These are phyloP conservation scores for Cucumis cinereus DNA, from an alignment of 306 rosid species.

Conservation along the genomic window DNA sequence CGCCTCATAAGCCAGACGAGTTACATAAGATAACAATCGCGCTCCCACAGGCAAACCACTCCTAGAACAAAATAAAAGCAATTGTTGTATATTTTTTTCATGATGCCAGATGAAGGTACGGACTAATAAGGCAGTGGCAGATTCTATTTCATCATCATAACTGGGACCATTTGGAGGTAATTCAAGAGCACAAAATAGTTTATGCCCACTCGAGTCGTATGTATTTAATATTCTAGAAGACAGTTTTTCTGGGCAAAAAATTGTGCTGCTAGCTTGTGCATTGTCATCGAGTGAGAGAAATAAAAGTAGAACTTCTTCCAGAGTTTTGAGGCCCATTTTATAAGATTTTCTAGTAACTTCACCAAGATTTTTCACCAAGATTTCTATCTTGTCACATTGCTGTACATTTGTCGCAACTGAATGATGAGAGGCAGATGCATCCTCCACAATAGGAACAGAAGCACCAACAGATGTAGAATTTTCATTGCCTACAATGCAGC, in stretches of 20 bases:
- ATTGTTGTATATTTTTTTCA: conserved; percentile 11
- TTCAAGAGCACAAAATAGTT: conserved; percentile 15
- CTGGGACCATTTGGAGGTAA: conserved; percentile 6
- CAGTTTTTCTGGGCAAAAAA: neutral
- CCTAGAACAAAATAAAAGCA: conserved; percentile 21
- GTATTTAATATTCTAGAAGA: conserved; percentile 10
- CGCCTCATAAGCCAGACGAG: conserved; percentile 20
- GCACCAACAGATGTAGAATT: neutral
- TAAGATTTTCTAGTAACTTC: conserved; percentile 9
- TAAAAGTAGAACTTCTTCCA: conserved; percentile 10
- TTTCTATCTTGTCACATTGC: conserved; percentile 8
- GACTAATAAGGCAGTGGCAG: conserved; percentile 19
- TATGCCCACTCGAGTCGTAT: conserved; percentile 15
- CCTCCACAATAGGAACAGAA: neutral
- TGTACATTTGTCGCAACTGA: neutral
- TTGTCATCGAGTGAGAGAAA: conserved; percentile 10
- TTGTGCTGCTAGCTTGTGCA: neutral
- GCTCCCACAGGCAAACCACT: conserved; percentile 16
- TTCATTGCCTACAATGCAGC: neutral
- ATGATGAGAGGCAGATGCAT: neutral
- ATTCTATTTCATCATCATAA: conserved; percentile 15
- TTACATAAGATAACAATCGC: conserved; percentile 16
- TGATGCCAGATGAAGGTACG: conserved; percentile 15
- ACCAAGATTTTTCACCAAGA: conserved; percentile 7
- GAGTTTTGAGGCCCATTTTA: conserved; percentile 1